phyloP scores from a whole-genome alignment of 164 flowering plant genomes.

The Kalanchoe fedtschenkoi region DNA sequence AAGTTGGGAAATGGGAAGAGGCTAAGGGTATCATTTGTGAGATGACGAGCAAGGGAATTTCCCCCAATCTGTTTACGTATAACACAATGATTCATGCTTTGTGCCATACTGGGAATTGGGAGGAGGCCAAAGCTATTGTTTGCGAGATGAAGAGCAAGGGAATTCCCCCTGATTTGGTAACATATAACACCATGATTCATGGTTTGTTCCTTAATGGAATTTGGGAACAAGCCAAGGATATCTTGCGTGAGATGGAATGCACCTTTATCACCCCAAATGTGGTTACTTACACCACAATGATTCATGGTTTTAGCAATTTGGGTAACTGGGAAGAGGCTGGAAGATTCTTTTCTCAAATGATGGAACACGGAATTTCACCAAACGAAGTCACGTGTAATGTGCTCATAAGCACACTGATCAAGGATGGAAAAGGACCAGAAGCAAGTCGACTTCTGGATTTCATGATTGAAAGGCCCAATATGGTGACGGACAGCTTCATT shows the following conservation, averaged over 20 bases:
- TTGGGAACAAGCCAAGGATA: neutral
- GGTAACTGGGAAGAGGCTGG: constrained; percentile 8
- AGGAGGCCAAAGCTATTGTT: neutral
- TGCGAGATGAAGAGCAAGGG: neutral
- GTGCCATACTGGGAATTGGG: neutral
- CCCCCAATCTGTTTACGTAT: neutral
- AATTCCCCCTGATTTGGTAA: constrained; percentile 1
- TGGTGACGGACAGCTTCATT: neutral
- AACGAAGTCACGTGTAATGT: constrained; percentile 1
- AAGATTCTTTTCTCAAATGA: constrained; percentile 2
- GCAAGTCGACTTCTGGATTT: constrained; percentile 4
- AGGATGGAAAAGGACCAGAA: constrained; percentile 3
- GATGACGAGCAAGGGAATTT: neutral
- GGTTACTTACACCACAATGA: neutral
- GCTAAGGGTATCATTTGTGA: neutral
- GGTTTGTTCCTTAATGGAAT: neutral
- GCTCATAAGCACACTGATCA: neutral
- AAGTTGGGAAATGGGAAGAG: constrained; percentile 1
- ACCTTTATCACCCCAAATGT: neutral
- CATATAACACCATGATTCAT: neutral
- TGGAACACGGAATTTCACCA: constrained; percentile 5
- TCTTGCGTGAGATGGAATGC: neutral
- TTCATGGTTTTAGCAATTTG: neutral
- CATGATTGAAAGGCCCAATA: neutral
- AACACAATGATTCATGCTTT: constrained; percentile 1